These are phyloP conservation scores for Salix exigua DNA, from an alignment of 345 rosid genomes.

Conservation along the genomic window DNA sequence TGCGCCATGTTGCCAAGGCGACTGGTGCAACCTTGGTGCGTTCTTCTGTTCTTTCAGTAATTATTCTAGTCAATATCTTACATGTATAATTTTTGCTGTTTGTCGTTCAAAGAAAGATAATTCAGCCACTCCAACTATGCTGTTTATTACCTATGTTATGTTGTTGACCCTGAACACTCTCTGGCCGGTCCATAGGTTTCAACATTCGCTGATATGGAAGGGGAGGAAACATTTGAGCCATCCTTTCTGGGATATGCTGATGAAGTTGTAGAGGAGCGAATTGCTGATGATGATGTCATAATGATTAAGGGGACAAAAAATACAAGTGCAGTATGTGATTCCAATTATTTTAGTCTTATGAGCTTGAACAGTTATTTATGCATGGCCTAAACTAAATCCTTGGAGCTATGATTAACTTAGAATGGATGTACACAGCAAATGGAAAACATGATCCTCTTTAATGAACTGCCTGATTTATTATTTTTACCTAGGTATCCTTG, in stretches of 20 bases:
- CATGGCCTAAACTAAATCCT: background rate
- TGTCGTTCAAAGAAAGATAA: background rate
- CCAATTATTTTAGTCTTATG: background rate
- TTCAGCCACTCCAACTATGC: background rate
- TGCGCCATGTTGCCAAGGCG: slow-evolving; percentile 97
- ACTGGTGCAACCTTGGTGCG: slow-evolving; percentile 91
- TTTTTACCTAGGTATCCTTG: slow-evolving; percentile 65
- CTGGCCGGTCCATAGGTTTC: slow-evolving; percentile 50
- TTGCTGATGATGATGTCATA: slow-evolving; percentile 90
- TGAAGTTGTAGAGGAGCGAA: slow-evolving; percentile 90
- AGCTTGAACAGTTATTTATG: background rate
- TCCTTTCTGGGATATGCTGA: slow-evolving; percentile 78
- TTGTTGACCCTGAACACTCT: background rate
- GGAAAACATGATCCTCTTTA: background rate
- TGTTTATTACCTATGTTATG: background rate
- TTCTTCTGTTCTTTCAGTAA: slow-evolving; percentile 2
- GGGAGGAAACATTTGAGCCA: slow-evolving; percentile 92
- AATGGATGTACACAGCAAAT: background rate
- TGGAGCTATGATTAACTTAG: background rate
- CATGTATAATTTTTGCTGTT: background rate
- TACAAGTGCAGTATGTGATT: slow-evolving; percentile 63
- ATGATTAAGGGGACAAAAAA: slow-evolving; percentile 90
- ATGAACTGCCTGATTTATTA: background rate
- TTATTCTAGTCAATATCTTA: background rate
- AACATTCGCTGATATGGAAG: slow-evolving; percentile 99